Base-by-base conservation (phyloP, 2,329 filamentous ascomycete species). In the Colletotrichum sp. region DNA sequence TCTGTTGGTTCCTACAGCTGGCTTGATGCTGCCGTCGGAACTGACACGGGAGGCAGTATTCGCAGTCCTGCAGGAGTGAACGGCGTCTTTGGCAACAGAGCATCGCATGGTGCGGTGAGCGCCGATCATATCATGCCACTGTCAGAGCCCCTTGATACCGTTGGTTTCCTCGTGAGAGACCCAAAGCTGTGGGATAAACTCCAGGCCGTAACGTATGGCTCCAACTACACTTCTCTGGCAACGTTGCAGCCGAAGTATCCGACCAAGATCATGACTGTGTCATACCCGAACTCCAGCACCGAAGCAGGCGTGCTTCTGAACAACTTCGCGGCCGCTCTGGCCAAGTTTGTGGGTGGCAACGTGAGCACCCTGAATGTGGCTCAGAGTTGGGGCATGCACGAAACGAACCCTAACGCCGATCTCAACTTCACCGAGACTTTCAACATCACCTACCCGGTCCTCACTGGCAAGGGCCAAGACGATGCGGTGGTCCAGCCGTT, bases 121-220 rank as follows among this genome's bases (percentile, higher is more conserved):
- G 78, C 87, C 0, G 83, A 85, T n/a, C 74, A 81, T 4, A 84
- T 84, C 1, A 80, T 87, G 71, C 84, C 86, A 0, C 76, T 88
- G 1, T 81, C 81, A 0, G 78, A 83, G 0, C 78, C 54, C 29
- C 54, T 69, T 6, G 66, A 69, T 24, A 69, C 66, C 2, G 31
- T 24, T 13, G 66, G 57, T 3, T 21, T 63, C 27, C 76, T 87
- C 8, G 76, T 81, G 3, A 80, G 85, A 5, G 81, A 84, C 64
- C 78, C 81, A 2, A 8, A 51, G n/a, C n/a, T 51, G n/a, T 51
- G 43, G 43, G 43, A 51, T n/a, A 51, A 21, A 8, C 43, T 51
- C 2, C 43, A 51, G 43, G 43, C 43, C 13, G 43, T 51, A 13
- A 21, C 43, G 0, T 51, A 51, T 5, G 43, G 43, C 11, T 13